Evolutionary conservation across 2,329 filamentous ascomycete genomes (phyloP).

Genomic region (Gaeumannomyces tritici): DNA sequence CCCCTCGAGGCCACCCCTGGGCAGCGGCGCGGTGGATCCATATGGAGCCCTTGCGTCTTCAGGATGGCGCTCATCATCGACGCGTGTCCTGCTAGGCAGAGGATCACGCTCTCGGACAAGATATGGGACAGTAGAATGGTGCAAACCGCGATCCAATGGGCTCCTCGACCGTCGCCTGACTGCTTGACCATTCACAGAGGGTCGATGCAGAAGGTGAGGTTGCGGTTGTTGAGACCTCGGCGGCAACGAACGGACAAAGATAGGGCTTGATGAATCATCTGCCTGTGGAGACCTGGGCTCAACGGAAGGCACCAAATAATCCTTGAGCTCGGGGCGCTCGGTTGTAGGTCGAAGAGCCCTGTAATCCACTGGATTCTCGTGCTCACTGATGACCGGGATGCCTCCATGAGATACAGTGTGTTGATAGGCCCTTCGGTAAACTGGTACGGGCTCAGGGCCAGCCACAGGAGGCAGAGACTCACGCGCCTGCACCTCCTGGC

Average conservation of each 20-base stretch:
- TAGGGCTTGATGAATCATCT: slow-evolving; percentile 6
- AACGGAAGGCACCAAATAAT: slow-evolving; percentile 36
- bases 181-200: background rate
- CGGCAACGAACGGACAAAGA: slow-evolving; percentile 11
- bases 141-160: background rate
- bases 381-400: background rate
- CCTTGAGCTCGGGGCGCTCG: slow-evolving; percentile 20
- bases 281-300: slow-evolving; percentile 29
- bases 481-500: background rate
- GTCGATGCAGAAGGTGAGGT: background rate
- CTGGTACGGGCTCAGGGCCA: background rate
- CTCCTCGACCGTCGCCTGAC: background rate
- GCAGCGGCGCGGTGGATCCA: background rate
- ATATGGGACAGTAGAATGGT: background rate
- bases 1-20: background rate
- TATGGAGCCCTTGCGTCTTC: background rate
- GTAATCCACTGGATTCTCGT: background rate
- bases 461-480: background rate
- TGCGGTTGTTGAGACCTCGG: slow-evolving; percentile 3
- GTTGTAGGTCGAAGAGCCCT: background rate
- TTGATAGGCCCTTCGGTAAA: background rate
- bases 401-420: background rate
- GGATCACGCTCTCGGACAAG: background rate
- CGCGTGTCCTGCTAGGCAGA: background rate
- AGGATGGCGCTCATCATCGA: background rate